These are phyloP conservation scores for Takashimella koratensis DNA, from an alignment of 1,284 basidiomycete species.

Conservation along the genomic window DNA sequence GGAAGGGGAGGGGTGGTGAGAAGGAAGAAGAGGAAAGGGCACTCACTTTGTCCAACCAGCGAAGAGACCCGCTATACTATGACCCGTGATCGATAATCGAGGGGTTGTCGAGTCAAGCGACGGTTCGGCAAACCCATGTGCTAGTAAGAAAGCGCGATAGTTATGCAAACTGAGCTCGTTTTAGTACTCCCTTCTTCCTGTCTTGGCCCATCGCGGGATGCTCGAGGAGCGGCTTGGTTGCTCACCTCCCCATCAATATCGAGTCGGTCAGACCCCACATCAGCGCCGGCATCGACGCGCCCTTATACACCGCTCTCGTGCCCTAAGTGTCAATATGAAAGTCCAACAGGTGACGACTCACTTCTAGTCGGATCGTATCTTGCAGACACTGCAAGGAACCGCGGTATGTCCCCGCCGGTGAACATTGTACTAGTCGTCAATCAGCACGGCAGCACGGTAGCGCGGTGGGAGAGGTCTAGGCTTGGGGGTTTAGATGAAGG, in stretches of 20 bases:
- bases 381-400: conserved; percentile 45
- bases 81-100: conserved; percentile 41
- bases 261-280: conserved; percentile 50
- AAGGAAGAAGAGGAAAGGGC: neutral
- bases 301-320: conserved; percentile 46
- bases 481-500: neutral
- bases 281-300: conserved; percentile 47
- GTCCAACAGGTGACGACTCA: conserved; percentile 8
- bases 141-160: conserved; percentile 40
- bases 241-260: conserved; percentile 48
- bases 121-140: conserved; percentile 40
- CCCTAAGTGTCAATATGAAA: too few relatives aligned
- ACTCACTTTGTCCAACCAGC: conserved; percentile 50
- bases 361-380: conserved; percentile 36
- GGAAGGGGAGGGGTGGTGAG: neutral
- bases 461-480: neutral
- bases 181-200: neutral
- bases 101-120: conserved; percentile 15
- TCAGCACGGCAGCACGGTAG: too few relatives aligned
- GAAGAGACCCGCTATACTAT: conserved; percentile 43
- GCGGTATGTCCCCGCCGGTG: conserved; percentile 41
- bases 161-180: conserved; percentile 41
- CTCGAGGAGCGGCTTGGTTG: too few relatives aligned
- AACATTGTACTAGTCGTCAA: conserved; percentile 40
- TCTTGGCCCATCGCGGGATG: too few relatives aligned